Percentiles rank a stretch among this genome's conserved stretches.
Conservation (phyloP, 257 asterid species). For the Vinca minor region DNA sequence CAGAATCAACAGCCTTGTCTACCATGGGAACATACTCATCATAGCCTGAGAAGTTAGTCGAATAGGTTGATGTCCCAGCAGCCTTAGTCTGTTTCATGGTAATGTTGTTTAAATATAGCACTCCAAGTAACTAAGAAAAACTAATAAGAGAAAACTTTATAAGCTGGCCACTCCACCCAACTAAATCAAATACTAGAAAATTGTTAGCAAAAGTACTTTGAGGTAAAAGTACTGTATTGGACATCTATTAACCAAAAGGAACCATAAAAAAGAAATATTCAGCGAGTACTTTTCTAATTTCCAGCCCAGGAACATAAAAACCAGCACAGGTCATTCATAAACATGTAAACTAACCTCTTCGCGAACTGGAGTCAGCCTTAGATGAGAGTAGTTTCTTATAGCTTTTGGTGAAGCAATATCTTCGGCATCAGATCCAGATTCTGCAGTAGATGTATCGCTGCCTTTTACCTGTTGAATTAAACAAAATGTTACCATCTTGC, state of each 20-base stretch:
- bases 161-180: neutral
- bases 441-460: conserved; percentile 95
- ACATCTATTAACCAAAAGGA: neutral
- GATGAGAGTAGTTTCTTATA: conserved; percentile 70
- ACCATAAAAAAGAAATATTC: neutral
- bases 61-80: conserved; percentile 47
- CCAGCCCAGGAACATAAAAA: neutral
- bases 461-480: conserved; percentile 56
- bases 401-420: conserved; percentile 95
- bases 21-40: conserved; percentile 99
- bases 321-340: neutral
- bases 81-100: conserved; percentile 58
- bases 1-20: conserved; percentile 93
- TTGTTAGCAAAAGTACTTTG: neutral
- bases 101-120: conserved; percentile 5
- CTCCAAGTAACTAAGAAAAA: neutral
- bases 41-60: conserved; percentile 53
- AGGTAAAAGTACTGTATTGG: neutral
- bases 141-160: neutral
- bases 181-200: neutral
- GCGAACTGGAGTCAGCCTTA: conserved; percentile 92
- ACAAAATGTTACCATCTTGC: conserved; percentile 13
- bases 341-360: conserved; percentile 60
- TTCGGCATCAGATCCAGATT: conserved; percentile 99
- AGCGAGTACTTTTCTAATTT: no score